Evolutionary conservation across 2,329 filamentous ascomycete species (phyloP), one percentile per base, ranked within the genome.

Genomic region (Oidium heveae): DNA sequence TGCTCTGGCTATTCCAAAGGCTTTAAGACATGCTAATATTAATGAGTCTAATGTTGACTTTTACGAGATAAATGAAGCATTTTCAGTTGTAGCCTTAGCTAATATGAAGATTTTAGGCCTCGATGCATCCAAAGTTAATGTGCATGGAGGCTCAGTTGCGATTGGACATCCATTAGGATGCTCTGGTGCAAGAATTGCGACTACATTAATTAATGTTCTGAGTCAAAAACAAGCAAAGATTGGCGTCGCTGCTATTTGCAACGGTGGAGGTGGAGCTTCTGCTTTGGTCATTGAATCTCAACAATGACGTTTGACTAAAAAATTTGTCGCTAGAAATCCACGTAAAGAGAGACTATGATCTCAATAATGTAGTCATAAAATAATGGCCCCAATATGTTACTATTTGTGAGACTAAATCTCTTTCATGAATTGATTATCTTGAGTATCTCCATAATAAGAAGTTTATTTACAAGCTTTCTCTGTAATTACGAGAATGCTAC

Each of bases 21-120:
- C 91, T 56, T 78, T 98, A 65, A 87, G 89, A 75, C 89, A 98
- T 70, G 91, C 91, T 58, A 84, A 85, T 58, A 71, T 98, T 58
- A 76, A 79, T 56, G 75, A 80, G 61, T 78, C 82, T 59, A 75
- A 85, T 57, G 75, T 98, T 56, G 89, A 96, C 65, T 91, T 80
- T 62, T 98, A 91, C 69, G 91, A 98, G 75, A 95, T 98, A 75
- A 98, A 98, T 74, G 91, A 98, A 74, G 91, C 91, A 44, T 98
- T 98, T 74, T 91, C 85, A 59, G 91, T 94, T 52, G 91, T 98
- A 59, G 86, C 91, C 41, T 76, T 98, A 54, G 88, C 91, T 61
- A 98, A 98, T 74, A 80, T 94, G 72, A 94, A 98, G 77, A 69
- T 96, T 55, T 79, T 98, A 43, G 75, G 74, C 58, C 71, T 98